Conservation (phyloP, 1,284 basidiomycete species). For the Trametes sp. region DNA sequence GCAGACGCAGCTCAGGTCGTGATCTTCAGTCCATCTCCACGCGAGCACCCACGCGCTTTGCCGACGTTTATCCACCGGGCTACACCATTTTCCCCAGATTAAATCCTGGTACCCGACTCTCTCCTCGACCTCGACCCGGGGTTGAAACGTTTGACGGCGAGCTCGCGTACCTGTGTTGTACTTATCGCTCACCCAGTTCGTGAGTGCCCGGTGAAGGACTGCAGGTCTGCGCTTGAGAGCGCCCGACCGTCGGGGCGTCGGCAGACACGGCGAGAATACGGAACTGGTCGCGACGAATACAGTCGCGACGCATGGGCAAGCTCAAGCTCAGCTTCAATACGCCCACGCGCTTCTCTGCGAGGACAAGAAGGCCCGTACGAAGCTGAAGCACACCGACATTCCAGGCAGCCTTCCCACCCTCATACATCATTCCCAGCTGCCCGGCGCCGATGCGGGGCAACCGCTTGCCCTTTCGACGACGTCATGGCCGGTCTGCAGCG, state of each 20-base stretch:
- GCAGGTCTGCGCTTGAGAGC: background rate
- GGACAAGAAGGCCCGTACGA: conserved; percentile 15
- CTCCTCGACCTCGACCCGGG: too few relatives aligned
- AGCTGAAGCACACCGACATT: conserved; percentile 16
- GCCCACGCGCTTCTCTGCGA: background rate
- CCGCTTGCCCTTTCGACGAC: conserved; percentile 2
- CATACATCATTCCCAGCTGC: conserved; percentile 4
- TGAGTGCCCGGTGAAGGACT: background rate
- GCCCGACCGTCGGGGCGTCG: too few relatives aligned
- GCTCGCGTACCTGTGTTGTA: too few relatives aligned
- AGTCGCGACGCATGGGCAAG: background rate
- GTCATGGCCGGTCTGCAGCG: too few relatives aligned
- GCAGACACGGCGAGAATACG: background rate
- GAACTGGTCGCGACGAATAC: background rate
- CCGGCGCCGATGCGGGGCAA: background rate
- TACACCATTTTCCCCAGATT: conserved; percentile 10
- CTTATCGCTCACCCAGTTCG: background rate
- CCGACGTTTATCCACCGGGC: conserved; percentile 16
- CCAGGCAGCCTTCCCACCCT: conserved; percentile 7
- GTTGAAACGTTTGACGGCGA: too few relatives aligned
- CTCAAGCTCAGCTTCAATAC: background rate
- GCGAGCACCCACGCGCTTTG: background rate
- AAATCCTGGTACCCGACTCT: background rate
- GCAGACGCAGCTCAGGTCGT: background rate
- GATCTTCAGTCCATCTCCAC: conserved; percentile 2